These are phyloP conservation scores for Panaeolus cyanescens DNA, from an alignment of 768 basidiomycete genomes.

Conservation along the genomic window DNA sequence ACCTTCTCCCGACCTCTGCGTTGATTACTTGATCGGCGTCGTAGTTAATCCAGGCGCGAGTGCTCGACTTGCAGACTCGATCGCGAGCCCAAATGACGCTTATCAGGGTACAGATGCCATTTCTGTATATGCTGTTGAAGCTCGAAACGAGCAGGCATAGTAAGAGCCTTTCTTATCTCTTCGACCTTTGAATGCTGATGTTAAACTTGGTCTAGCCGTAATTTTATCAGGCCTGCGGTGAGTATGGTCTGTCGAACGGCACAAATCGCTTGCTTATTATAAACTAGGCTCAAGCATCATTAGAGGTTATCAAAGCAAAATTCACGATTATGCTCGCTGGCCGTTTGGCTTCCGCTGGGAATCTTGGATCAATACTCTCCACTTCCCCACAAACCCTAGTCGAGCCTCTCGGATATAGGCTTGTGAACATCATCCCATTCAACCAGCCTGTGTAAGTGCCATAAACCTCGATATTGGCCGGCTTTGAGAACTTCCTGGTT, in stretches of 20 bases:
- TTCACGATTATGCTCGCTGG: conserved; percentile 19
- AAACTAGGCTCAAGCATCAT: conserved; percentile 30
- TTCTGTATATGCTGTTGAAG: conserved; percentile 48
- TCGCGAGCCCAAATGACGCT: conserved; percentile 35
- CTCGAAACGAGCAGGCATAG: conserved; percentile 66
- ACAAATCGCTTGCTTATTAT: background rate
- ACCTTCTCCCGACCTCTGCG: background rate
- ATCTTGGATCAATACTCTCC: conserved; percentile 35
- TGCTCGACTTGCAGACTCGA: conserved; percentile 33
- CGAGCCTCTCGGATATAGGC: conserved; percentile 46
- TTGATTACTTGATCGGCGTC: background rate
- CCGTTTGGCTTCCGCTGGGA: conserved; percentile 13
- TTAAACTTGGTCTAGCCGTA: conserved; percentile 23
- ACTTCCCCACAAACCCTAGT: conserved; percentile 53
- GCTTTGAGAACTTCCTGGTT: background rate
- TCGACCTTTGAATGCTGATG: background rate
- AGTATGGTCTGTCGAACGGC: conserved; percentile 1
- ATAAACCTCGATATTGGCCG: background rate
- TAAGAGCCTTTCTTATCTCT: conserved; percentile 31
- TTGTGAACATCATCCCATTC: conserved; percentile 60
- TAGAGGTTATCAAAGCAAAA: conserved; percentile 30
- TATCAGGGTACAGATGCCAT: conserved; percentile 54
- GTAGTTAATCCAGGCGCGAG: conserved; percentile 45
- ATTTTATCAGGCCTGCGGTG: conserved; percentile 33
- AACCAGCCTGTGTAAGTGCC: conserved; percentile 58